These are phyloP conservation scores for Cicer bijugum DNA, from an alignment of 306 rosid genomes.

Conservation along the genomic window DNA sequence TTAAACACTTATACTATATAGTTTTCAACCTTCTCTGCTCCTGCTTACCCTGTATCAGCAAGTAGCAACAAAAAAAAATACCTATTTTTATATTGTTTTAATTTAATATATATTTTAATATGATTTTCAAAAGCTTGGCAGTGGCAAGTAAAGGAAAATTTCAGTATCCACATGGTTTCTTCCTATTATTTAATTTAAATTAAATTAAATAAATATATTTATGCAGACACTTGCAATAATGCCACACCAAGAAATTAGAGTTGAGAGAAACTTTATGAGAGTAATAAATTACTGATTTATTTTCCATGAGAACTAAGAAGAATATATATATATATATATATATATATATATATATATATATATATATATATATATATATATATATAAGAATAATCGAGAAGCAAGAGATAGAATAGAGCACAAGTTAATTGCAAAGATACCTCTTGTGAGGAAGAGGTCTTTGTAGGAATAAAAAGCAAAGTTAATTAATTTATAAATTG, in stretches of 20 bases:
- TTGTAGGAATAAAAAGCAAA: slow-evolving; percentile 14
- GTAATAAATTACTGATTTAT: neutral
- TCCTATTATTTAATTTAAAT: neutral
- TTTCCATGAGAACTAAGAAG: neutral
- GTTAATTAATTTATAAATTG: neutral
- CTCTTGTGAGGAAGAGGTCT: neutral
- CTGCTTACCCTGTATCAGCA: slow-evolving; percentile 17
- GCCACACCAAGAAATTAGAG: neutral
- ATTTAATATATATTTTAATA: neutral
- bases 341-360: neutral
- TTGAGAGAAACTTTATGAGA: slow-evolving; percentile 1
- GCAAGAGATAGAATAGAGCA: neutral
- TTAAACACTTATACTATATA: neutral
- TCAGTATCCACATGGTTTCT: slow-evolving; percentile 20
- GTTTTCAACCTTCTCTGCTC: slow-evolving; percentile 33
- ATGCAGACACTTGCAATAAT: slow-evolving; percentile 27
- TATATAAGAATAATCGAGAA: neutral
- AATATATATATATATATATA: neutral
- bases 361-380: neutral
- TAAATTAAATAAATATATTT: neutral
- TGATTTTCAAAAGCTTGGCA: slow-evolving; percentile 14
- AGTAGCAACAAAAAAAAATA: neutral
- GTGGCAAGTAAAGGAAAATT: neutral
- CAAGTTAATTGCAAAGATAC: slow-evolving; percentile 26
- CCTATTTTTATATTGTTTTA: neutral